Conservation (phyloP, 2,329 filamentous ascomycete species). For the Capronia coronata region DNA sequence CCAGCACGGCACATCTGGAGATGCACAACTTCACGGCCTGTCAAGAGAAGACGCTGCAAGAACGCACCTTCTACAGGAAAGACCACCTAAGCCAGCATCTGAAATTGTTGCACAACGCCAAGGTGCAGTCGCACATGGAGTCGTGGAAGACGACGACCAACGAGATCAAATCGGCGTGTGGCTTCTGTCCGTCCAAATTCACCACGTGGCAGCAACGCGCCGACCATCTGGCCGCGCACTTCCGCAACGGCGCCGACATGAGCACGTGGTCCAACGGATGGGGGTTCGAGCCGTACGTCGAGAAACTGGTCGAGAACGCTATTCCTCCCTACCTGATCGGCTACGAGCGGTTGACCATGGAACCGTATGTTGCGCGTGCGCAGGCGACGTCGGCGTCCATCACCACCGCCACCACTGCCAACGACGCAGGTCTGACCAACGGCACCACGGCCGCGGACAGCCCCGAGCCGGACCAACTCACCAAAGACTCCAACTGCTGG, state of each 20-base stretch:
- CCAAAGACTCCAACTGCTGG: constrained; percentile 36
- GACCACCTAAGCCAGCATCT: constrained; percentile 54
- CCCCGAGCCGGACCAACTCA: constrained; percentile 25
- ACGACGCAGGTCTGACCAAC: constrained; percentile 20
- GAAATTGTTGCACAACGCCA: constrained; percentile 49
- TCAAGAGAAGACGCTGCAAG: constrained; percentile 54
- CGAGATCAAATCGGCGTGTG: constrained; percentile 43
- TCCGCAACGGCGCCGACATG: constrained; percentile 36
- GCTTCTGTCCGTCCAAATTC: constrained; percentile 33
- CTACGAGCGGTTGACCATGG: constrained; percentile 31
- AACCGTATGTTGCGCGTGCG: constrained; percentile 28
- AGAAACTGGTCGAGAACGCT: constrained; percentile 34
- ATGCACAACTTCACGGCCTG: constrained; percentile 54
- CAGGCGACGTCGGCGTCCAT: constrained; percentile 13
- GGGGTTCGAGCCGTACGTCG: constrained; percentile 35
- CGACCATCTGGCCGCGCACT: constrained; percentile 39
- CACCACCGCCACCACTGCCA: too few species aligned
- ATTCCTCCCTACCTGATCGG: constrained; percentile 36
- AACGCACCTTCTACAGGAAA: constrained; percentile 55
- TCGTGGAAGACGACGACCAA: constrained; percentile 48
- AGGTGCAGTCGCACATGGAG: constrained; percentile 46
- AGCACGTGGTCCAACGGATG: constrained; percentile 36
- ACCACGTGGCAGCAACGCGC: constrained; percentile 32
- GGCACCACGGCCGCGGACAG: constrained; percentile 21
- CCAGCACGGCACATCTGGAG: constrained; percentile 51